These are phyloP conservation scores for Saturnispora quitensis DNA, from an alignment of 805 yeast species.

Conservation along the genomic window DNA sequence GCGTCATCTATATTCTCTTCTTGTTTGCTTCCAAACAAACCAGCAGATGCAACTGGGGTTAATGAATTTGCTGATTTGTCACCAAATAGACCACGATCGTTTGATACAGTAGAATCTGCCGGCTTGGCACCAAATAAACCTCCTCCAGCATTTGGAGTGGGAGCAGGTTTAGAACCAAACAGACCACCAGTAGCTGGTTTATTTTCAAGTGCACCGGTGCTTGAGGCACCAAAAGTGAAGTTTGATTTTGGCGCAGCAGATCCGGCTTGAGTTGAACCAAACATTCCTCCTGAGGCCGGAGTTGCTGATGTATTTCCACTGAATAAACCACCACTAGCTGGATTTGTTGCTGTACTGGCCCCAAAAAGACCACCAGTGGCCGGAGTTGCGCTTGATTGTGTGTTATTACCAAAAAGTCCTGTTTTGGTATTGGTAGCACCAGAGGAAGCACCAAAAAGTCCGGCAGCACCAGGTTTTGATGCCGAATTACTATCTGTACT, in stretches of 20 bases:
- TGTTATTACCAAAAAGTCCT: not conserved
- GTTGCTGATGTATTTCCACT: constrained; percentile 4
- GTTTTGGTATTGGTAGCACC: not conserved
- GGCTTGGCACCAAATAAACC: not conserved
- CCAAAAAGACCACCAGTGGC: constrained; percentile 8
- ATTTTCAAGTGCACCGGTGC: constrained; percentile 6
- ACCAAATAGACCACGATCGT: not conserved
- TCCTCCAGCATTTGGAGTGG: constrained; percentile 3
- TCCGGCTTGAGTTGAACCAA: not conserved
- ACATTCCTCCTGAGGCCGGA: constrained; percentile 1
- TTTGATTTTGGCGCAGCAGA: constrained; percentile 14
- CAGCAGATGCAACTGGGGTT: constrained; percentile 1
- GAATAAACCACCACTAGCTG: constrained; percentile 3
- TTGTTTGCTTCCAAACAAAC: not conserved
- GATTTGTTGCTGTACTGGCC: not conserved
- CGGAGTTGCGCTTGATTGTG: not conserved
- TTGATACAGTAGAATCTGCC: not conserved
- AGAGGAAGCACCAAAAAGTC: constrained; percentile 1
- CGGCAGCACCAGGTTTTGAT: not conserved
- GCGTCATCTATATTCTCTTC: not conserved
- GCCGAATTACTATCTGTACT: not conserved
- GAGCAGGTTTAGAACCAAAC: constrained; percentile 7
- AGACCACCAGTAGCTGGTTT: constrained; percentile 1
- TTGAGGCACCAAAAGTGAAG: constrained; percentile 14
- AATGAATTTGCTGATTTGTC: constrained; percentile 2